phyloP scores from a whole-genome alignment of 164 flowering plant species.

The Chimonanthus praecox region DNA sequence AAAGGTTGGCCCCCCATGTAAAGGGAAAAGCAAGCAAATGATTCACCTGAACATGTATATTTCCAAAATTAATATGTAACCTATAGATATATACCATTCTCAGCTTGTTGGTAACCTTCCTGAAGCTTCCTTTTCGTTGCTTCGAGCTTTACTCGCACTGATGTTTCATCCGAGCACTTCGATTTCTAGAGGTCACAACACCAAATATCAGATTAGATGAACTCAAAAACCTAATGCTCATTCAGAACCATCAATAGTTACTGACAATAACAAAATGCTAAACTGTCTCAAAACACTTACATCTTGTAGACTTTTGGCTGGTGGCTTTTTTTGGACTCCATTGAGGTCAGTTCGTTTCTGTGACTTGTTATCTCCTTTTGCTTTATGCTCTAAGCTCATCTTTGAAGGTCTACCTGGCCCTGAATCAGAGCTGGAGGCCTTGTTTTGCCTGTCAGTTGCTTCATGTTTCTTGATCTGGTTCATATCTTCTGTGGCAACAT shows the following conservation, averaged over 20 bases:
- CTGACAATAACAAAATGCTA: neutral
- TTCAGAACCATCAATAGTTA: neutral
- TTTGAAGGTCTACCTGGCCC: constrained; percentile 55
- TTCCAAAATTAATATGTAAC: neutral
- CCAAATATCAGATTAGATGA: neutral
- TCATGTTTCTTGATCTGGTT: constrained; percentile 15
- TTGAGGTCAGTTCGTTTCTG: constrained; percentile 31
- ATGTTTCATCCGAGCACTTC: constrained; percentile 33
- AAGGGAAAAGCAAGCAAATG: neutral
- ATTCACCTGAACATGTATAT: neutral
- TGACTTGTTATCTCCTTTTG: constrained; percentile 22
- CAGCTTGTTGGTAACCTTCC: constrained; percentile 71
- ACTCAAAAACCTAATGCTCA: too few relatives aligned
- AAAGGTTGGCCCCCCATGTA: neutral
- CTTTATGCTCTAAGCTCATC: constrained; percentile 26
- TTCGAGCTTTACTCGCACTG: constrained; percentile 47
- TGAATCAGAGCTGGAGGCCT: constrained; percentile 28
- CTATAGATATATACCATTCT: constrained; percentile 46
- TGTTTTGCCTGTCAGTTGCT: constrained; percentile 34
- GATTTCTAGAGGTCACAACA: constrained; percentile 33
- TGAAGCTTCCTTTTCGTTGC: constrained; percentile 67
- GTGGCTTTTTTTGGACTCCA: constrained; percentile 31
- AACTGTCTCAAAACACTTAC: constrained; percentile 23
- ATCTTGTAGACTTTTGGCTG: constrained; percentile 30
- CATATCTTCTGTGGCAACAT: constrained; percentile 27